A percentile compares a stretch with the other conserved stretches of the same genome.
These are phyloP conservation scores for Eragrostis curvula DNA, from an alignment of 176 grass and related monocot genomes.

Conservation along the genomic window DNA sequence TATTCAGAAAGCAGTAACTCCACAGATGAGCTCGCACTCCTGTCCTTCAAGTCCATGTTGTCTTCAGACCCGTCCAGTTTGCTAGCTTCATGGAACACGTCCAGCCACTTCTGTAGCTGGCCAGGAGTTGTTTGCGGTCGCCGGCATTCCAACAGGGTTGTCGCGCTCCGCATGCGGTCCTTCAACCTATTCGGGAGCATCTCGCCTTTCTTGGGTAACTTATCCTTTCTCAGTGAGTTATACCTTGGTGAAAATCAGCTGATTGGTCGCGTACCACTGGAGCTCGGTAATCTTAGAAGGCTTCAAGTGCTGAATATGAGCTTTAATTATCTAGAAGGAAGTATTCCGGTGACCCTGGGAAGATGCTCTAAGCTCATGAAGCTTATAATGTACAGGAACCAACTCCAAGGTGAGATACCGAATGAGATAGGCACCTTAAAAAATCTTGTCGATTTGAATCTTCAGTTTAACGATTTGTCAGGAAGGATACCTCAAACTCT, in stretches of 20 bases:
- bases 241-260: constrained; percentile 35
- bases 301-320: constrained; percentile 17
- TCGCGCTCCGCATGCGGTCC: too few relatives aligned
- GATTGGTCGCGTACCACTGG: not conserved
- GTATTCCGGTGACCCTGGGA: constrained; percentile 16
- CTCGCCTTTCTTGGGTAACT: too few relatives aligned
- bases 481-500: constrained; percentile 24
- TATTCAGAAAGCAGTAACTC: too few relatives aligned
- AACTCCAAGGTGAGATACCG: constrained; percentile 43
- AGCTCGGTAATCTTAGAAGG: constrained; percentile 21
- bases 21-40: too few relatives aligned
- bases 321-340: constrained; percentile 18
- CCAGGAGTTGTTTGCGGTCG: too few relatives aligned
- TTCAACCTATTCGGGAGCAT: too few relatives aligned
- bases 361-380: not conserved
- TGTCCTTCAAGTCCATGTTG: too few relatives aligned
- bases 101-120: too few relatives aligned
- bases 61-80: too few relatives aligned
- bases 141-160: too few relatives aligned
- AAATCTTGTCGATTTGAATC: constrained; percentile 3
- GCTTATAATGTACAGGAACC: constrained; percentile 3
- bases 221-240: constrained; percentile 31
- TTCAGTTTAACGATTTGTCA: not conserved
- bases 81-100: too few relatives aligned
- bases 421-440: not conserved